Conservation (phyloP, 805 yeast species). For the Wickerhamomyces chambardii region DNA sequence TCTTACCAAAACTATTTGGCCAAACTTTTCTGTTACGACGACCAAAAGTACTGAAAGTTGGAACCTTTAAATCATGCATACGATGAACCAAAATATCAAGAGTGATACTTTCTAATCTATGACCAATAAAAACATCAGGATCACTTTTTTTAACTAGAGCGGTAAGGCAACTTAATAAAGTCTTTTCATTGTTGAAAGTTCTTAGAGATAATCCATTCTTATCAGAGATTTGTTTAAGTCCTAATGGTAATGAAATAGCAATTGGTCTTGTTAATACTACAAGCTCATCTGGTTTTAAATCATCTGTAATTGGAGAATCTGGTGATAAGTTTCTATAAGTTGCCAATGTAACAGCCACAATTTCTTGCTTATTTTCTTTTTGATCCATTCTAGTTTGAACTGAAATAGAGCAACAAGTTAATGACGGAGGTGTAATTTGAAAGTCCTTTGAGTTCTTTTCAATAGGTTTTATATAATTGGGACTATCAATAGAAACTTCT, state of each 20-base stretch:
- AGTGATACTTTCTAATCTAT: constrained; percentile 69
- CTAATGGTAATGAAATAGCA: constrained; percentile 67
- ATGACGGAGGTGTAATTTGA: constrained; percentile 44
- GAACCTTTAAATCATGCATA: constrained; percentile 63
- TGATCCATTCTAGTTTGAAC: constrained; percentile 75
- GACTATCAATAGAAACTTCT: constrained; percentile 52
- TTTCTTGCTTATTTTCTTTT: constrained; percentile 73
- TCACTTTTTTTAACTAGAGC: constrained; percentile 65
- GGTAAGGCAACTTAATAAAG: constrained; percentile 64
- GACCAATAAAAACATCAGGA: constrained; percentile 90
- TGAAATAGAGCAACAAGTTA: constrained; percentile 66
- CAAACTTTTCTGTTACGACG: constrained; percentile 68
- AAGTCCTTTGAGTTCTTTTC: constrained; percentile 28
- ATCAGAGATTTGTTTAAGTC: constrained; percentile 53
- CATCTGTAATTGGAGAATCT: constrained; percentile 65
- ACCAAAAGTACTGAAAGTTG: constrained; percentile 77
- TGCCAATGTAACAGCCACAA: constrained; percentile 75
- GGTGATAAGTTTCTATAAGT: constrained; percentile 61
- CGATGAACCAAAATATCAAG: constrained; percentile 77
- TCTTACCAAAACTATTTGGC: constrained; percentile 66
- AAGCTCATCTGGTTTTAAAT: constrained; percentile 47
- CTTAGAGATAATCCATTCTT: constrained; percentile 43
- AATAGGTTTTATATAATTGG: constrained; percentile 39
- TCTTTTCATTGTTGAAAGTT: constrained; percentile 63
- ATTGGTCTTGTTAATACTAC: constrained; percentile 78